Evolutionary conservation across 139 green algal genomes (phyloP).

Genomic region (Desmodesmus armatus): DNA sequence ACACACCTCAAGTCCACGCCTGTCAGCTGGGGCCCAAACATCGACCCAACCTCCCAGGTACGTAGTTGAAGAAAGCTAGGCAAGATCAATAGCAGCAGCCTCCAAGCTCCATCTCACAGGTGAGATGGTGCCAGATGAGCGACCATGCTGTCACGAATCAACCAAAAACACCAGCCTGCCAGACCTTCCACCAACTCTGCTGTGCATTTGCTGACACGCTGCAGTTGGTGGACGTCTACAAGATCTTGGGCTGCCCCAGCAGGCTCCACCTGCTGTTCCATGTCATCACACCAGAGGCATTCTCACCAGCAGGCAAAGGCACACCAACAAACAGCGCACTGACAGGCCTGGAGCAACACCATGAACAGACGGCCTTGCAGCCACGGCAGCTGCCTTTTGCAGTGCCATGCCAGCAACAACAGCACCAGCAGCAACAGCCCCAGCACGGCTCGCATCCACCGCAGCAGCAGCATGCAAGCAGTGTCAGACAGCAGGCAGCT

Average conservation of each 20-base stretch:
- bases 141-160: too few species aligned
- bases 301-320: conserved; percentile 21
- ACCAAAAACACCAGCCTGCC: too few species aligned
- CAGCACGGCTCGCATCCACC: conserved; percentile 28
- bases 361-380: neutral
- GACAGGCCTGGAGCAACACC: neutral
- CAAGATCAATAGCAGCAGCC: neutral
- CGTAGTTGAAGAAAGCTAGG: neutral
- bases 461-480: neutral
- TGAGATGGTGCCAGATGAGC: too few species aligned
- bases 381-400: neutral
- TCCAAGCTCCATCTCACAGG: neutral
- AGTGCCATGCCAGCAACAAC: neutral
- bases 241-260: conserved; percentile 15
- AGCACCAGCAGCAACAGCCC: neutral
- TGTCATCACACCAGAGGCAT: neutral
- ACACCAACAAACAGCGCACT: neutral
- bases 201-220: too few species aligned
- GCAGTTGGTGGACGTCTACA: conserved; percentile 18
- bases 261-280: conserved; percentile 37
- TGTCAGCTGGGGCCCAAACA: conserved; percentile 28
- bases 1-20: conserved; percentile 17
- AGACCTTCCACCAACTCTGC: too few species aligned
- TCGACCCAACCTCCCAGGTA: conserved; percentile 23
- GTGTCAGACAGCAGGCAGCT: too few species aligned